These are phyloP conservation scores for Teratosphaeria nubilosa DNA, from an alignment of 2,329 filamentous ascomycete genomes.

Conservation along the genomic window DNA sequence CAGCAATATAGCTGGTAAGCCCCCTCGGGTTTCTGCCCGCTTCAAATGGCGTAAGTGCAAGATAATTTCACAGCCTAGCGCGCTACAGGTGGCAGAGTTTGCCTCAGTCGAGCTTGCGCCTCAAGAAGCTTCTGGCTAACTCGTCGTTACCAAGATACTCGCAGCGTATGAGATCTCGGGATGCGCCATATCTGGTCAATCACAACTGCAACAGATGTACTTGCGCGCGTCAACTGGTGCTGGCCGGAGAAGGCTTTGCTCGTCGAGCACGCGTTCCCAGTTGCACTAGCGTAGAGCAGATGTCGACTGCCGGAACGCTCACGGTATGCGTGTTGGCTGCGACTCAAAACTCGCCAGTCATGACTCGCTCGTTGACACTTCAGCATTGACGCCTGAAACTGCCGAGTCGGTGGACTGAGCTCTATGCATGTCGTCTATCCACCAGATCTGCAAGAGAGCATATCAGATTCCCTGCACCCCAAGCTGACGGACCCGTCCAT, in stretches of 20 bases:
- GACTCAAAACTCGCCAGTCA: not conserved
- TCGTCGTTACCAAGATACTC: not conserved
- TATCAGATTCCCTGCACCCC: not conserved
- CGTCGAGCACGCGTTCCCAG: too few relatives aligned
- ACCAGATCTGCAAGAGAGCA: not conserved
- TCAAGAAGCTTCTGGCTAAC: not conserved
- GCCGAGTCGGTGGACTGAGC: not conserved
- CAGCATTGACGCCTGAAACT: not conserved
- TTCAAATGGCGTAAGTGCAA: not conserved
- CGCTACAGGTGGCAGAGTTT: not conserved
- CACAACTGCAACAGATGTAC: not conserved
- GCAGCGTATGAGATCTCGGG: not conserved
- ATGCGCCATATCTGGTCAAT: not conserved
- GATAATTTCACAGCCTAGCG: not conserved
- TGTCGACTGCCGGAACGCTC: not conserved
- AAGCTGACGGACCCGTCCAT: not conserved
- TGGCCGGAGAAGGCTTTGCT: too few relatives aligned
- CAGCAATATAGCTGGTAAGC: not conserved
- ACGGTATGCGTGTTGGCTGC: not conserved
- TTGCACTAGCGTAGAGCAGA: too few relatives aligned
- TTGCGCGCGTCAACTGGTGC: too few relatives aligned
- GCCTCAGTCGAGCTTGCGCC: not conserved
- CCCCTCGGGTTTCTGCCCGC: not conserved
- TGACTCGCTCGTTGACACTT: not conserved
- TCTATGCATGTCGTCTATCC: not conserved